phyloP scores from a whole-genome alignment of 2,329 filamentous ascomycete genomes.

The Clonostachys byssicola region DNA sequence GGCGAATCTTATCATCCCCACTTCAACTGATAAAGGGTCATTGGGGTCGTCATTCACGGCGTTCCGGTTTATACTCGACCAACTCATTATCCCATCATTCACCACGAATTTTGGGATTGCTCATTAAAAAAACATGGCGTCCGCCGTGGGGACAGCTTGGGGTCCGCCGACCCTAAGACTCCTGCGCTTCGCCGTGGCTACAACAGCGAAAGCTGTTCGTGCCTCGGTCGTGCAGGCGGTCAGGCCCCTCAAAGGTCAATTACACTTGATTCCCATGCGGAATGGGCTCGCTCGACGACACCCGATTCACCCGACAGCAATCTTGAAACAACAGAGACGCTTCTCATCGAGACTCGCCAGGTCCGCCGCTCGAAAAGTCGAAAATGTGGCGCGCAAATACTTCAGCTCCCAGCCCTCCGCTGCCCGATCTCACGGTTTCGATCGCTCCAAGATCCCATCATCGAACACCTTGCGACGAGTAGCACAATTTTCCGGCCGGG shows the following conservation, averaged over 20 bases:
- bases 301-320: constrained; percentile 48
- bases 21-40: too few relatives aligned
- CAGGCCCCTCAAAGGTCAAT: constrained; percentile 37
- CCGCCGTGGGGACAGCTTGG: constrained; percentile 52
- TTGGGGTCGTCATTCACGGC: too few relatives aligned
- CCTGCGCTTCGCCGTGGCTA: constrained; percentile 46
- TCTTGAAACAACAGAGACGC: constrained; percentile 46
- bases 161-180: constrained; percentile 51
- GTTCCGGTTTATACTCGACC: neutral
- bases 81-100: neutral
- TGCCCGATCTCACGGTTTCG: constrained; percentile 24
- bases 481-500: constrained; percentile 63
- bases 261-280: constrained; percentile 40
- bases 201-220: constrained; percentile 46
- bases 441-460: constrained; percentile 43
- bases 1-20: neutral
- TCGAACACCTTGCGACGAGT: constrained; percentile 46
- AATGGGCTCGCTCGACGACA: constrained; percentile 35
- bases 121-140: constrained; percentile 39
- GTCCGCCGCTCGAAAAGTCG: constrained; percentile 27
- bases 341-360: constrained; percentile 28
- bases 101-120: too few relatives aligned
- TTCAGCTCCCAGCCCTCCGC: constrained; percentile 33
- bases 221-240: constrained; percentile 39
- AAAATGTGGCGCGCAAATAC: constrained; percentile 44